These are phyloP conservation scores for Arachnopeziza araneosa DNA, from an alignment of 2,329 filamentous ascomycete genomes.

Conservation along the genomic window DNA sequence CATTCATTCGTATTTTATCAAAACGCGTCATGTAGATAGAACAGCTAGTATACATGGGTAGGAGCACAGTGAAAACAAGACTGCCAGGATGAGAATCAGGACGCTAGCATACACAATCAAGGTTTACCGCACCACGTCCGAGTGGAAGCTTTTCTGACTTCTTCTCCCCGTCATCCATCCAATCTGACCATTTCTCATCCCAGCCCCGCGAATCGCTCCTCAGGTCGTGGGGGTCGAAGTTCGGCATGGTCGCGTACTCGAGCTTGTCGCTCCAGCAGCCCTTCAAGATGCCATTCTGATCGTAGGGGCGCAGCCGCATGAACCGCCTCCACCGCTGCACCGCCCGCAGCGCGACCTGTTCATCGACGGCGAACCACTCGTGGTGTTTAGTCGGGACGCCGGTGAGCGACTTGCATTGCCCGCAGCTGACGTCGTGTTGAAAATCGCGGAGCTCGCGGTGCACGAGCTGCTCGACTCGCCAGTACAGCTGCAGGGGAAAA, in stretches of 20 bases:
- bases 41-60: no score
- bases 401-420: neutral
- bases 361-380: neutral
- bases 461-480: neutral
- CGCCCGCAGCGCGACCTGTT: neutral
- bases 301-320: neutral
- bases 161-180: neutral
- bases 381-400: neutral
- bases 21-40: no score
- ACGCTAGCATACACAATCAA: no score
- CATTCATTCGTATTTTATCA: no score
- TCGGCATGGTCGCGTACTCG: neutral
- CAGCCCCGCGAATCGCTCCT: neutral
- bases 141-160: no score
- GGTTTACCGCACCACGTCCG: no score
- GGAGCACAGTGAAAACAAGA: no score
- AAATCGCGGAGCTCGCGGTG: neutral
- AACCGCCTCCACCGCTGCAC: neutral
- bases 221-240: neutral
- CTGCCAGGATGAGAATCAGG: no score
- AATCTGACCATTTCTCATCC: neutral
- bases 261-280: neutral
- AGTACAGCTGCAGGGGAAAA: neutral
- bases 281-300: neutral
- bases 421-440: neutral